Evolutionary conservation across 2,329 filamentous ascomycete genomes (phyloP).

Genomic region (Didymella lethalis): DNA sequence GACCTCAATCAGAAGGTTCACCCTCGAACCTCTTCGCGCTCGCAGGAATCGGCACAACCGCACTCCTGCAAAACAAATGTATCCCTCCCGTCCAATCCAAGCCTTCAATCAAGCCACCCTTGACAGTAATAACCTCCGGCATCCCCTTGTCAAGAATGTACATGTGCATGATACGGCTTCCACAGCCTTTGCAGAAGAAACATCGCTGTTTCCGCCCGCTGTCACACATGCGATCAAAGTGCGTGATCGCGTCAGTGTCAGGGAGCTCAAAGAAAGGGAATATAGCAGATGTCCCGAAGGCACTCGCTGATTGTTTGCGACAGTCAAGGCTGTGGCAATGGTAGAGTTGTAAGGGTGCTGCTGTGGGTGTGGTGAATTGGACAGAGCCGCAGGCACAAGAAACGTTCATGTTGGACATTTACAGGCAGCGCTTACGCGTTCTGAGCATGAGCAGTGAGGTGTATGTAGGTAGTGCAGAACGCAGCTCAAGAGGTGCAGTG

Average conservation of each 20-base stretch:
- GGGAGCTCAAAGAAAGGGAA: slow-evolving; percentile 72
- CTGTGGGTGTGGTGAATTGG: slow-evolving; percentile 67
- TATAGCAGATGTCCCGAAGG: slow-evolving; percentile 74
- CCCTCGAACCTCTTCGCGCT: slow-evolving; percentile 66
- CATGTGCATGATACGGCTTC: slow-evolving; percentile 70
- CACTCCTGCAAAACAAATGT: slow-evolving; percentile 73
- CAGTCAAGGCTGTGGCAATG: slow-evolving; percentile 76
- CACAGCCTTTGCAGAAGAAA: slow-evolving; percentile 62
- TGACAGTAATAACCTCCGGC: slow-evolving; percentile 62
- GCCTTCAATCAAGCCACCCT: slow-evolving; percentile 71
- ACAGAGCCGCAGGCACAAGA: slow-evolving; percentile 71
- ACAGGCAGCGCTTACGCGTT: not conserved
- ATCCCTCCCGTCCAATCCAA: slow-evolving; percentile 55
- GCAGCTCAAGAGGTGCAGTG: not conserved
- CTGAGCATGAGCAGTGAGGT: too few relatives aligned
- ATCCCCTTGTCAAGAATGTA: slow-evolving; percentile 54
- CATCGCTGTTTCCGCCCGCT: slow-evolving; percentile 35
- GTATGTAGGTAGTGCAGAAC: too few relatives aligned
- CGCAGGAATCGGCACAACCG: slow-evolving; percentile 74
- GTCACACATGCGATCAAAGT: slow-evolving; percentile 32
- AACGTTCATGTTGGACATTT: slow-evolving; percentile 30
- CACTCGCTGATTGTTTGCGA: slow-evolving; percentile 69
- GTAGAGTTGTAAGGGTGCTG: slow-evolving; percentile 69
- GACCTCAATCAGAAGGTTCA: slow-evolving; percentile 51
- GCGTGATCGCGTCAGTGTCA: slow-evolving; percentile 36